These are phyloP conservation scores for Lolium multiflorum DNA, from an alignment of 176 grass and related monocot species.

Conservation along the genomic window DNA sequence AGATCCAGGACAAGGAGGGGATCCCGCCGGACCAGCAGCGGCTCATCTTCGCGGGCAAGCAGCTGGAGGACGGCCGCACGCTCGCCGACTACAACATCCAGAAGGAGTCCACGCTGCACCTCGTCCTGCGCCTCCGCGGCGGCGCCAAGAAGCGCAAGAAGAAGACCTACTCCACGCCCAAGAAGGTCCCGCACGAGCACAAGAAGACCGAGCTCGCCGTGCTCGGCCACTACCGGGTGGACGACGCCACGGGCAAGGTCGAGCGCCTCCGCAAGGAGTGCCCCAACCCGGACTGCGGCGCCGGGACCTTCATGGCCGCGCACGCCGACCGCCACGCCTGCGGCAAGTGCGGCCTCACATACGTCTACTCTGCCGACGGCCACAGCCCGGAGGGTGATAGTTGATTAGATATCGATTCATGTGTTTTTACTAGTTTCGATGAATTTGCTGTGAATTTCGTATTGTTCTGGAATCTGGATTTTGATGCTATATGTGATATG, in stretches of 20 bases:
- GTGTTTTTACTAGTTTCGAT: not conserved
- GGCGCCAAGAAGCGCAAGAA: constrained; percentile 62
- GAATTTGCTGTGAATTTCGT: not conserved
- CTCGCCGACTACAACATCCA: constrained; percentile 74
- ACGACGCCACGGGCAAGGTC: constrained; percentile 45
- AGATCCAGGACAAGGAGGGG: constrained; percentile 35
- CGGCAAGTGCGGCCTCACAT: constrained; percentile 46
- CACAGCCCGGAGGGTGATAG: not conserved
- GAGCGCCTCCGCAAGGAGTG: constrained; percentile 39
- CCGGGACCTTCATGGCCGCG: constrained; percentile 43
- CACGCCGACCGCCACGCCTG: constrained; percentile 42
- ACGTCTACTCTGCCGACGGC: constrained; percentile 1
- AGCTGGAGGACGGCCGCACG: constrained; percentile 87
- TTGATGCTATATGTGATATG: no score
- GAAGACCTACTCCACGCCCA: constrained; percentile 56
- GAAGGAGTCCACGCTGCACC: constrained; percentile 63
- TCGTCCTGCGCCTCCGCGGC: constrained; percentile 62
- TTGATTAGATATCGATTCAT: not conserved
- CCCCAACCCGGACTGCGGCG: constrained; percentile 38
- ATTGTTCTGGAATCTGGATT: not conserved
- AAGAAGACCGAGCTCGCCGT: constrained; percentile 42
- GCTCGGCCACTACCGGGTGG: constrained; percentile 50
- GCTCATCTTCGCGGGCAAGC: constrained; percentile 93
- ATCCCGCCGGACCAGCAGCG: constrained; percentile 94
- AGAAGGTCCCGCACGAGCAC: constrained; percentile 53